Conservation (phyloP, 768 basidiomycete genomes). For the Exidia glandulosa region DNA sequence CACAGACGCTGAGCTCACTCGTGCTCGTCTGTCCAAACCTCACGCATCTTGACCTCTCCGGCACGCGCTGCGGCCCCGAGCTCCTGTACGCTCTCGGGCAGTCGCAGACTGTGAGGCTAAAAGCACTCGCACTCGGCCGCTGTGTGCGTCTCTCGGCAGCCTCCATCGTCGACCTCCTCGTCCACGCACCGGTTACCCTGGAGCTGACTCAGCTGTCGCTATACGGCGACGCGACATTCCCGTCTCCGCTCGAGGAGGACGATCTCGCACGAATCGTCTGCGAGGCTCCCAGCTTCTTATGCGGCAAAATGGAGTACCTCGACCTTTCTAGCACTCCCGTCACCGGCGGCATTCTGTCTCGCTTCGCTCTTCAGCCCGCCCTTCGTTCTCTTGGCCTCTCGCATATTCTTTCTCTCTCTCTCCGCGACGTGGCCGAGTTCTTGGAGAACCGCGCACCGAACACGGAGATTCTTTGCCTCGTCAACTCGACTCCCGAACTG, state of each 20-base stretch:
- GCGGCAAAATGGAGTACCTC: slow-evolving; percentile 69
- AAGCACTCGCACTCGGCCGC: slow-evolving; percentile 72
- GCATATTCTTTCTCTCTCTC: slow-evolving; percentile 61
- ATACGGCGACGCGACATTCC: slow-evolving; percentile 80
- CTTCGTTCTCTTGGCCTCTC: slow-evolving; percentile 87
- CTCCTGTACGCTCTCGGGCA: slow-evolving; percentile 55
- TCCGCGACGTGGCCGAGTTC: slow-evolving; percentile 59
- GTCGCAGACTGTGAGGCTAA: slow-evolving; percentile 55
- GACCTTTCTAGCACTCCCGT: slow-evolving; percentile 82
- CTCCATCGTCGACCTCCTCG: slow-evolving; percentile 62
- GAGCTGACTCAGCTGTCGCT: slow-evolving; percentile 70
- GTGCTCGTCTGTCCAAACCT: slow-evolving; percentile 75
- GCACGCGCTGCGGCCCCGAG: slow-evolving; percentile 70
- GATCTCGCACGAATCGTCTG: slow-evolving; percentile 60
- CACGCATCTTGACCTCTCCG: slow-evolving; percentile 84
- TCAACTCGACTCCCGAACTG: slow-evolving; percentile 66
- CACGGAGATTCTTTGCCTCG: slow-evolving; percentile 78
- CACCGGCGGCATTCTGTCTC: slow-evolving; percentile 37
- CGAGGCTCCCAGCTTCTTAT: slow-evolving; percentile 67
- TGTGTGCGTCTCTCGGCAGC: slow-evolving; percentile 77
- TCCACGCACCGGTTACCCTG: slow-evolving; percentile 51
- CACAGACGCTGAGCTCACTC: slow-evolving; percentile 58
- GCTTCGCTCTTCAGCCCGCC: slow-evolving; percentile 52
- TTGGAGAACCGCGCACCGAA: slow-evolving; percentile 53
- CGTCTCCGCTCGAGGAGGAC: slow-evolving; percentile 53